phyloP scores from a whole-genome alignment of 2,329 filamentous ascomycete genomes.

The Fonsecaea pedrosoi region DNA sequence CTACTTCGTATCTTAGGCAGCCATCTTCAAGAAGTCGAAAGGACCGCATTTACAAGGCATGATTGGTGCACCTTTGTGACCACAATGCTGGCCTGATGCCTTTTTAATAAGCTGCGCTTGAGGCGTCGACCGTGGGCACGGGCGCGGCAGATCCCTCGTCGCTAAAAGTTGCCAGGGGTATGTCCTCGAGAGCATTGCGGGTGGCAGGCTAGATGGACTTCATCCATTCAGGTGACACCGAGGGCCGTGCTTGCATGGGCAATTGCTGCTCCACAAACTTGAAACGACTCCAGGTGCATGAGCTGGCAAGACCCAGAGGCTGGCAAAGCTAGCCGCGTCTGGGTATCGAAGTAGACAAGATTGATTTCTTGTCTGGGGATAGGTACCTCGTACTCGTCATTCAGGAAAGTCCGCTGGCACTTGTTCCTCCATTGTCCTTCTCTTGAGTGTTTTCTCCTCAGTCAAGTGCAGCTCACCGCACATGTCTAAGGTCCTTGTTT shows the following conservation, averaged over 20 bases:
- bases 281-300: constrained; percentile 13
- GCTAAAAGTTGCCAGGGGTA: constrained; percentile 15
- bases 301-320: constrained; percentile 9
- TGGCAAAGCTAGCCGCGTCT: constrained; percentile 12
- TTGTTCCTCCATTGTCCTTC: background rate
- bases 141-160: constrained; percentile 23
- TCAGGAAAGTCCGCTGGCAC: background rate
- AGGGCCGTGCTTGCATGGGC: background rate
- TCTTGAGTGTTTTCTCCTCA: background rate
- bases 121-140: constrained; percentile 12
- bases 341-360: background rate
- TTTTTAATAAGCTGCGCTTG: constrained; percentile 4
- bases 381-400: too few relatives aligned
- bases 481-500: background rate
- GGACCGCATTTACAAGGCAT: background rate
- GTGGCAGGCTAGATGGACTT: background rate
- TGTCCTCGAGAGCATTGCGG: background rate
- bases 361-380: background rate
- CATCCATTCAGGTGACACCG: constrained; percentile 8
- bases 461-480: background rate
- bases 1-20: background rate
- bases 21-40: background rate
- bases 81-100: background rate
- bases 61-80: background rate
- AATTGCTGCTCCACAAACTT: constrained; percentile 11